A percentile compares a stretch with the other conserved stretches of the same genome.
Conservation (phyloP, 495 filamentous ascomycete species). For the Xylaria flabelliformis region DNA sequence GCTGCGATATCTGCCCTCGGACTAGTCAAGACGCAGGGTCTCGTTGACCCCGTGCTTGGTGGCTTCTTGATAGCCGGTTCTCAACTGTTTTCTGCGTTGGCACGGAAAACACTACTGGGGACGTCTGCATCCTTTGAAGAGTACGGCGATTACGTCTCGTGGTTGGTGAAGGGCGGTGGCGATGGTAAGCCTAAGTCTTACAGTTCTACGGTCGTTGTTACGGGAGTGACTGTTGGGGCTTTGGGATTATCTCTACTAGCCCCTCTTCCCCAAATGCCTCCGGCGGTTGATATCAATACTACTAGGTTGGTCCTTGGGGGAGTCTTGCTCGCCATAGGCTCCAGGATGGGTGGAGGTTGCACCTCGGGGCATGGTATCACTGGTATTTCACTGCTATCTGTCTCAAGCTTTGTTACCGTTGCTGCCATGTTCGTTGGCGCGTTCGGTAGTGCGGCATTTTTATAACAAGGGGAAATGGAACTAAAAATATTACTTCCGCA, state of each 20-base stretch:
- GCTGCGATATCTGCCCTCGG: constrained; percentile 37
- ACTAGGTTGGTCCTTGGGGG: constrained; percentile 53
- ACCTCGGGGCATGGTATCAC: constrained; percentile 67
- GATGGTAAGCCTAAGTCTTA: constrained; percentile 38
- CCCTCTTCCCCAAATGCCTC: constrained; percentile 36
- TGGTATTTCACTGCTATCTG: constrained; percentile 57
- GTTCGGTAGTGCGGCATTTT: constrained; percentile 22
- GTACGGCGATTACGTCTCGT: constrained; percentile 54
- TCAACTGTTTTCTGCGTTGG: constrained; percentile 53
- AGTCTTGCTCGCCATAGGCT: constrained; percentile 57
- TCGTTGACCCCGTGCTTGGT: constrained; percentile 49
- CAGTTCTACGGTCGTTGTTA: constrained; percentile 50
- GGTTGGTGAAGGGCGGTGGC: constrained; percentile 34
- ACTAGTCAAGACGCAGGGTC: constrained; percentile 38
- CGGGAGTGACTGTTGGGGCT: constrained; percentile 53
- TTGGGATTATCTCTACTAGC: constrained; percentile 37
- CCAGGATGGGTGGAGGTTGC: constrained; percentile 62
- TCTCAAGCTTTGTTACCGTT: constrained; percentile 60
- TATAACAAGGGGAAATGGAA: not conserved
- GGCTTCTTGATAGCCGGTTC: constrained; percentile 57
- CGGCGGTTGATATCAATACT: constrained; percentile 38
- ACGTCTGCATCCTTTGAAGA: constrained; percentile 61
- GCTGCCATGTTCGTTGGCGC: constrained; percentile 57
- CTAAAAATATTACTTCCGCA: not conserved
- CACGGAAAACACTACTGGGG: constrained; percentile 53